Evolutionary conservation across 2,329 filamentous ascomycete species (phyloP), one percentile per base, ranked within the genome.

Genomic region (Neofusicoccum cordaticola): DNA sequence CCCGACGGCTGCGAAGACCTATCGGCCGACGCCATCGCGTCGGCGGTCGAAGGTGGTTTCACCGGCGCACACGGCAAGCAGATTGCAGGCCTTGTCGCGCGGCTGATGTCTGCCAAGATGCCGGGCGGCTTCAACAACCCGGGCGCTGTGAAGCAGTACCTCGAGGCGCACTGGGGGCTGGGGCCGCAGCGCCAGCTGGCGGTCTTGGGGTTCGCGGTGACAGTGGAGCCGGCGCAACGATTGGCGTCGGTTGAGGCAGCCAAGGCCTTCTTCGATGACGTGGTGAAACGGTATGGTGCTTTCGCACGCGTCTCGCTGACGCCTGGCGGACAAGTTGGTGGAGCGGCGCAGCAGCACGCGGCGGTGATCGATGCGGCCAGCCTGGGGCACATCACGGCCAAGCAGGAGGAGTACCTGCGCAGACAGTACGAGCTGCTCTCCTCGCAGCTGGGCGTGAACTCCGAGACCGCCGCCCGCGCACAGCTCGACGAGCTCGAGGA

Each of bases 1-100:
- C 79, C 80, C 4, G 78, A 81, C 41, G 72, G 75, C 7, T 69
- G 73, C 4, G 79, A 81, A 56, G 78, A 80, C 37, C 68, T 79
- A 63, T 65, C 76, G 19, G 64, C 81, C 7, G 64, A 66, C 1
- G 71, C 73, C 22, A 68, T 82, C 3, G 72, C 68, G 27, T 67
- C 71, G 4, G 66, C 68, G 4, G 63, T 80, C 2, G 72, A 76
- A 52, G 65, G 67, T 17, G 65, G 64, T 6, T 76, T 74, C 63
- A 66, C 68, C 12, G 74, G 76, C 4, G 69, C 70, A 39, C 67
- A 77, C 35, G 77, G 75, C 2, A 71, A 75, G 64, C 68, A 66
- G 34, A 67, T 66, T 13, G 66, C 68, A 41, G 62, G 53, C 22
- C 58, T 68, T 6, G 64, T 66, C n/a, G 67, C 66, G 45, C 67